A percentile compares a stretch with the other conserved stretches of the same genome.
phyloP scores from a whole-genome alignment of 1,284 basidiomycete species.

The Vanrija sp. region DNA sequence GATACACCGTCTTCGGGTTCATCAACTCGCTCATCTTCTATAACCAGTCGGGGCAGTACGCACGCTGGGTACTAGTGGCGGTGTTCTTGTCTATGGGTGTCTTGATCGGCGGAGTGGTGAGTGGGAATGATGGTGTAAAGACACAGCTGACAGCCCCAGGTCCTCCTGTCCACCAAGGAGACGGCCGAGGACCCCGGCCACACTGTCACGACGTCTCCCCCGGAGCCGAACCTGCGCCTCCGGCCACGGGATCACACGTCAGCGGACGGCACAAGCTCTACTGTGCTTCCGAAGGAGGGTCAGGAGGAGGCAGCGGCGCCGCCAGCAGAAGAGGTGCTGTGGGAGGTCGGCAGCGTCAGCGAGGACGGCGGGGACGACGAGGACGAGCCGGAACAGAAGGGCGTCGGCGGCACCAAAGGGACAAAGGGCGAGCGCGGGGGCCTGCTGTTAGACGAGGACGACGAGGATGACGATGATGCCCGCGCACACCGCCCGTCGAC shows the following conservation, averaged over 20 bases:
- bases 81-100: conserved; percentile 79
- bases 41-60: conserved; percentile 73
- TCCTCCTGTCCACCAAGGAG: conserved; percentile 45
- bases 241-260: conserved; percentile 13
- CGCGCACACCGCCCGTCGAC: background rate
- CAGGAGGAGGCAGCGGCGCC: background rate
- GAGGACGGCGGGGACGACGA: conserved; percentile 29
- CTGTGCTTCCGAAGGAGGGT: background rate
- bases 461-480: conserved; percentile 3
- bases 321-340: conserved; percentile 11
- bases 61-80: conserved; percentile 77
- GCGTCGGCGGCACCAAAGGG: conserved; percentile 23
- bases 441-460: conserved; percentile 9
- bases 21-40: conserved; percentile 71
- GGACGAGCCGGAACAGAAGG: conserved; percentile 22
- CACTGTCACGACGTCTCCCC: conserved; percentile 11
- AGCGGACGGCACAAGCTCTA: background rate
- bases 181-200: conserved; percentile 20
- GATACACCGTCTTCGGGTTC: conserved; percentile 66
- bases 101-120: conserved; percentile 77
- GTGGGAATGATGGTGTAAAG: conserved; percentile 2
- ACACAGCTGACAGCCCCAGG: conserved; percentile 14
- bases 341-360: conserved; percentile 42
- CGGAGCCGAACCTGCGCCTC: conserved; percentile 27
- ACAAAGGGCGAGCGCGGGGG: conserved; percentile 18